Evolutionary conservation across 2,329 filamentous ascomycete genomes (phyloP).

Genomic region (Zalaria obscura): DNA sequence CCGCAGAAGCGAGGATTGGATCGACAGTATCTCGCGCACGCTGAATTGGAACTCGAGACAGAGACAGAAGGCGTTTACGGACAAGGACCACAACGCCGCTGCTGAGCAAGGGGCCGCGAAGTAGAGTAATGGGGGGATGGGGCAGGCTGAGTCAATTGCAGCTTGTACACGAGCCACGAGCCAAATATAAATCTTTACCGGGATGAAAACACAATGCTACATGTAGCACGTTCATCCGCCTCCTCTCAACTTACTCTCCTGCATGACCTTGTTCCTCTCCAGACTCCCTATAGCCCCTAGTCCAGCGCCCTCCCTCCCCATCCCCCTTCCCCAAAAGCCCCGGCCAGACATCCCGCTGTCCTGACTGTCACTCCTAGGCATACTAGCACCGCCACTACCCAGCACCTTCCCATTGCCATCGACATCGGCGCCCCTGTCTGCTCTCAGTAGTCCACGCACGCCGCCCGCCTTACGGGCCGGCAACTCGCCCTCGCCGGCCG

Average conservation of each 20-base stretch:
- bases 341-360: constrained; percentile 8
- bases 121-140: no score
- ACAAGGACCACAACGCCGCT: constrained; percentile 5
- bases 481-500: constrained; percentile 55
- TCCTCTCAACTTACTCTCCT: neutral
- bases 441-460: constrained; percentile 29
- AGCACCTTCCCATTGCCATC: neutral
- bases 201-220: no score
- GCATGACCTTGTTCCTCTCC: neutral
- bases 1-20: constrained; percentile 56
- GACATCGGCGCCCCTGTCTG: constrained; percentile 2
- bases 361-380: neutral
- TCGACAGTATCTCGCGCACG: constrained; percentile 66
- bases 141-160: no score
- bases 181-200: no score
- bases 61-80: constrained; percentile 52
- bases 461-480: constrained; percentile 41
- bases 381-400: neutral
- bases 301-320: neutral
- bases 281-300: neutral
- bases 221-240: no score
- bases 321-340: neutral
- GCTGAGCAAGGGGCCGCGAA: no score
- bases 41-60: constrained; percentile 71
- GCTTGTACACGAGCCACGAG: no score